Percentiles rank a stretch among this genome's conserved stretches.
Conservation (phyloP, 169 alveolate species). For the Ichthyophthirius multifiliis region DNA sequence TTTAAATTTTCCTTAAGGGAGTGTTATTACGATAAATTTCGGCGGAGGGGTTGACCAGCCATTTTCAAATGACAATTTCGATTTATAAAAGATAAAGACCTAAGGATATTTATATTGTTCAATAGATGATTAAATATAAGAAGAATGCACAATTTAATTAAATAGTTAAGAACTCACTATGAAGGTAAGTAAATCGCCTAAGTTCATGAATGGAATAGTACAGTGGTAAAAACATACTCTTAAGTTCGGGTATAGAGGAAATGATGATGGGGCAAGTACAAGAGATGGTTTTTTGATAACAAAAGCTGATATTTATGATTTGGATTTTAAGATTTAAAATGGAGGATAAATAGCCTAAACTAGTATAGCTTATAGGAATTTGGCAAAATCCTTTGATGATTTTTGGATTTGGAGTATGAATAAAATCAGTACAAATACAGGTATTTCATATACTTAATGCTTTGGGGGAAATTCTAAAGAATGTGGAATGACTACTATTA, state of each 20-base stretch:
- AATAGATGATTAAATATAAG: constrained; percentile 14
- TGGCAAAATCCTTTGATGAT: constrained; percentile 9
- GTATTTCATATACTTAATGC: not conserved
- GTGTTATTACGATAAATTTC: constrained; percentile 1
- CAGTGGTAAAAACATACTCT: not conserved
- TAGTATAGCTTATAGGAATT: not conserved
- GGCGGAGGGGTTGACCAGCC: constrained; percentile 14
- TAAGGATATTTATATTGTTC: constrained; percentile 14
- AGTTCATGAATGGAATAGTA: constrained; percentile 9
- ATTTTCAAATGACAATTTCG: constrained; percentile 5
- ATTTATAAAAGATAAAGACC: not conserved
- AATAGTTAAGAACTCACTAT: constrained; percentile 11
- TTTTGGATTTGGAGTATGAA: constrained; percentile 35
- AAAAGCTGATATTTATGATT: constrained; percentile 19
- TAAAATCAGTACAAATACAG: constrained; percentile 25
- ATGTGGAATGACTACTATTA: constrained; percentile 14
- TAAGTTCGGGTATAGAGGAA: constrained; percentile 19
- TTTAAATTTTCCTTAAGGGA: constrained; percentile 3
- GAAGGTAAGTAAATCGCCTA: not conserved
- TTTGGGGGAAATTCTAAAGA: not conserved
- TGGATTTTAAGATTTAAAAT: not conserved
- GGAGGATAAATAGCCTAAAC: not conserved
- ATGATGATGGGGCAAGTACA: constrained; percentile 11
- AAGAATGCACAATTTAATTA: constrained; percentile 2
- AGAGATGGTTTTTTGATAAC: constrained; percentile 10